These are phyloP conservation scores for Fomitopsis schrenkii DNA, from an alignment of 1,284 basidiomycete species.

Conservation along the genomic window DNA sequence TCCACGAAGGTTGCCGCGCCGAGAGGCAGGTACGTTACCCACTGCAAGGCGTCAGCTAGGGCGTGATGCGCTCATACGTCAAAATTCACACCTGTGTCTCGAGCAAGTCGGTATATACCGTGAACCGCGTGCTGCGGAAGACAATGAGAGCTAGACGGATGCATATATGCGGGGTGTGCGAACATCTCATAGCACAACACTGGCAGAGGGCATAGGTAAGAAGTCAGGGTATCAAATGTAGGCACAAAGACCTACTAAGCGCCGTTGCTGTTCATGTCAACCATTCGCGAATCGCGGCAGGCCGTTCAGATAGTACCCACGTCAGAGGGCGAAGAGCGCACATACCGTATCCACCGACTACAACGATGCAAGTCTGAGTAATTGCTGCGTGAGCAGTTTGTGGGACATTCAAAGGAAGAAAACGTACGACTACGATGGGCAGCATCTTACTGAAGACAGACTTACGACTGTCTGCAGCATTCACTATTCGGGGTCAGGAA, in stretches of 20 bases:
- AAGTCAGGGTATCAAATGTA: neutral
- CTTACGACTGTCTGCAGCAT: neutral
- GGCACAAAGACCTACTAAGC: slow-evolving; percentile 3
- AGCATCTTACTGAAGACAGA: neutral
- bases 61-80: neutral
- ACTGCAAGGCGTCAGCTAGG: slow-evolving; percentile 7
- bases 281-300: no score
- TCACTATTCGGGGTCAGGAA: neutral
- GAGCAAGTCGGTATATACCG: slow-evolving; percentile 2
- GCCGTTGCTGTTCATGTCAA: neutral
- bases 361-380: slow-evolving; percentile 5
- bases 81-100: neutral
- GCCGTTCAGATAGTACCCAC: neutral
- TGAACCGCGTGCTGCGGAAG: slow-evolving; percentile 6
- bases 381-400: neutral
- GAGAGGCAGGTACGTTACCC: slow-evolving; percentile 19
- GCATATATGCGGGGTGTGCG: neutral
- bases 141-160: neutral
- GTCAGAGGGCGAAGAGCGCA: no score
- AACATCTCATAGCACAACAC: slow-evolving; percentile 18
- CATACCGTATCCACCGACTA: slow-evolving; percentile 16
- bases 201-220: neutral
- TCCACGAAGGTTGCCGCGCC: slow-evolving; percentile 16
- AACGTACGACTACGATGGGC: slow-evolving; percentile 1
- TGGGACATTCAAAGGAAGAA: neutral